Percentiles rank a stretch among this genome's conserved stretches.
These are phyloP conservation scores for Erysiphe pulchra DNA, from an alignment of 2,329 filamentous ascomycete species.

Conservation along the genomic window DNA sequence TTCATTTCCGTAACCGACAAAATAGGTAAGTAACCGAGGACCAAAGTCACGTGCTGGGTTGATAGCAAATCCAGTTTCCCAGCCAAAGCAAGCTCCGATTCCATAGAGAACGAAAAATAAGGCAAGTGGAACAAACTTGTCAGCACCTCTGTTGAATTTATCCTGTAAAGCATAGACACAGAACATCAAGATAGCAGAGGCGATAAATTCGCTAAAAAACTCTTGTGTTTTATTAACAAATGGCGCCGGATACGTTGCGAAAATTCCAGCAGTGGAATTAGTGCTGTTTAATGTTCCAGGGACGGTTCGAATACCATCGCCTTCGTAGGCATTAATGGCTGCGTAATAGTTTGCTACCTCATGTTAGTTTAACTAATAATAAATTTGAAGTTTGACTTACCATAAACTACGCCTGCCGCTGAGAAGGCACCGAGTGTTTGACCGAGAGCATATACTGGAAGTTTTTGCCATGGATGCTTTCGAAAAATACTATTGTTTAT, in stretches of 20 bases:
- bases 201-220: constrained; percentile 50
- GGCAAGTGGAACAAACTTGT: constrained; percentile 28
- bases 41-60: constrained; percentile 48
- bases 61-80: constrained; percentile 55
- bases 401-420: constrained; percentile 23
- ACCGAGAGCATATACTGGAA: constrained; percentile 37
- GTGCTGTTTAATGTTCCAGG: constrained; percentile 9
- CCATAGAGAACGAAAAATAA: constrained; percentile 53
- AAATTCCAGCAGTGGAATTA: constrained; percentile 35
- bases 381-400: constrained; percentile 1
- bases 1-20: constrained; percentile 39
- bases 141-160: constrained; percentile 23
- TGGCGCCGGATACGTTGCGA: constrained; percentile 39
- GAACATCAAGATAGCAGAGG: constrained; percentile 43
- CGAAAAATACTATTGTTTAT: constrained; percentile 23
- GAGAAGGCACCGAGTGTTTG: constrained; percentile 43
- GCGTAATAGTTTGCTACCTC: constrained; percentile 29
- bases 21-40: constrained; percentile 37
- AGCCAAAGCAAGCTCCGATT: constrained; percentile 48
- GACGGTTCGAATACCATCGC: constrained; percentile 37
- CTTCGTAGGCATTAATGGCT: constrained; percentile 40
- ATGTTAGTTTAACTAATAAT: not conserved
- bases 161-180: constrained; percentile 45
- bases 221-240: constrained; percentile 41
- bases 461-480: constrained; percentile 40